These are phyloP conservation scores for Sporothrix phasma DNA, from an alignment of 2,329 filamentous ascomycete species.

Conservation along the genomic window DNA sequence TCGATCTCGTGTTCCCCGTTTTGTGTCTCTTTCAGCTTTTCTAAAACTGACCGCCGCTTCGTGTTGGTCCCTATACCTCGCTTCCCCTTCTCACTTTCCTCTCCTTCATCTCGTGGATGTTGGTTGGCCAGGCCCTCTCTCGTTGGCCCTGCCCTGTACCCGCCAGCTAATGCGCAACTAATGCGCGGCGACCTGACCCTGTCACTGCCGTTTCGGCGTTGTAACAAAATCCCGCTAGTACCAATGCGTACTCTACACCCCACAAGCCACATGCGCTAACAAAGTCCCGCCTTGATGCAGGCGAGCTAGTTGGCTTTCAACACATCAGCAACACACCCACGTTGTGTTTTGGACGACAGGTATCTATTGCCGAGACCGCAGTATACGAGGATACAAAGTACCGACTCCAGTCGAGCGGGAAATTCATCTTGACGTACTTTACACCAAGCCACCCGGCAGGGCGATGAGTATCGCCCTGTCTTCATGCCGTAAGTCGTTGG, in stretches of 20 bases:
- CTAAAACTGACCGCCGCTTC: not conserved
- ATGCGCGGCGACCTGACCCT: conserved; percentile 11
- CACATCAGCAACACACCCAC: conserved; percentile 7
- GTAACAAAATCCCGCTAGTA: conserved; percentile 12
- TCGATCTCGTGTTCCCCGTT: not conserved
- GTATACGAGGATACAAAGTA: not conserved
- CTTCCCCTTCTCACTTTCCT: not conserved
- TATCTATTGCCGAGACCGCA: not conserved
- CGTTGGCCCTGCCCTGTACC: conserved; percentile 10
- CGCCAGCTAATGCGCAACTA: conserved; percentile 10
- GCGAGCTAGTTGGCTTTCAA: conserved; percentile 3
- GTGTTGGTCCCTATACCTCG: not conserved
- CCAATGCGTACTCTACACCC: not conserved
- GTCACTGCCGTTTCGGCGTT: conserved; percentile 18
- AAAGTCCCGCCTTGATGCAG: not conserved
- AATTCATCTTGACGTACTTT: no score
- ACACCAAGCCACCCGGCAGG: no score
- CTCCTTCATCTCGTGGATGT: not conserved
- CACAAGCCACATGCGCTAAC: conserved; percentile 12
- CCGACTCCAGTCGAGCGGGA: no score
- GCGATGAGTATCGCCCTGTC: no score
- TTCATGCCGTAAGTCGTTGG: no score
- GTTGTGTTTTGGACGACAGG: not conserved
- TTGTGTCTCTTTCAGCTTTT: not conserved
- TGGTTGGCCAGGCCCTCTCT: not conserved